Conservation (phyloP, 768 basidiomycete genomes). For the Coprinopsis sp. region DNA sequence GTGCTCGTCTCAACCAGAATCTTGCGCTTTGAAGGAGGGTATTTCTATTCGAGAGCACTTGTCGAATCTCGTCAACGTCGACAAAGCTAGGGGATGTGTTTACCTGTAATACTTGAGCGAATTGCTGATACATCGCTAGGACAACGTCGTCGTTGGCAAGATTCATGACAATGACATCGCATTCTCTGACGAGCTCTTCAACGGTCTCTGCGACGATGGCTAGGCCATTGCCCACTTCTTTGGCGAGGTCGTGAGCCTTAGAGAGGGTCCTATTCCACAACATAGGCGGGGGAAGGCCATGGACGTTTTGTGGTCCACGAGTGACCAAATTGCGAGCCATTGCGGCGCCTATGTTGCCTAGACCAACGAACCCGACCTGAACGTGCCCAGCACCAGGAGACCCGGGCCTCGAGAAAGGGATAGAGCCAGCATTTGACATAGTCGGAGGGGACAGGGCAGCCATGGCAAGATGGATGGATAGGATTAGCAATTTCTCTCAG, state of each 20-base stretch:
- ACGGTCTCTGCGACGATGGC: slow-evolving; percentile 53
- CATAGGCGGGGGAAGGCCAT: slow-evolving; percentile 46
- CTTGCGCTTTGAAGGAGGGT: slow-evolving; percentile 46
- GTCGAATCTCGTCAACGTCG: slow-evolving; percentile 5
- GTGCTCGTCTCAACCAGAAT: slow-evolving; percentile 88
- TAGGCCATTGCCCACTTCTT: slow-evolving; percentile 50
- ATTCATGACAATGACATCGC: slow-evolving; percentile 74
- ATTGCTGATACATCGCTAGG: slow-evolving; percentile 53
- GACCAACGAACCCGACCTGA: slow-evolving; percentile 41
- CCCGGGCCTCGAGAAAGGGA: slow-evolving; percentile 18
- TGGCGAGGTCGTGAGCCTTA: slow-evolving; percentile 53
- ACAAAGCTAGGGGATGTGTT: neutral
- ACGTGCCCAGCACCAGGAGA: slow-evolving; percentile 11
- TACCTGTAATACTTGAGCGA: slow-evolving; percentile 58
- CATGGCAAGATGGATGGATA: slow-evolving; percentile 4
- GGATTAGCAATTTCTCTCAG: neutral
- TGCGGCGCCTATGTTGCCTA: slow-evolving; percentile 66
- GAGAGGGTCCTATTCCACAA: slow-evolving; percentile 72
- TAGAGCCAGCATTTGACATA: neutral
- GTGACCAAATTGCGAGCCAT: slow-evolving; percentile 82
- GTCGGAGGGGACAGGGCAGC: neutral
- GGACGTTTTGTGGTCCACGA: slow-evolving; percentile 33
- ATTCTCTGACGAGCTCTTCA: slow-evolving; percentile 56
- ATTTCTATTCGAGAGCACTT: slow-evolving; percentile 23
- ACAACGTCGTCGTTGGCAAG: slow-evolving; percentile 71